Base-by-base conservation (phyloP, 176 grass and related monocot species). In the Phoenix roebelenii region DNA sequence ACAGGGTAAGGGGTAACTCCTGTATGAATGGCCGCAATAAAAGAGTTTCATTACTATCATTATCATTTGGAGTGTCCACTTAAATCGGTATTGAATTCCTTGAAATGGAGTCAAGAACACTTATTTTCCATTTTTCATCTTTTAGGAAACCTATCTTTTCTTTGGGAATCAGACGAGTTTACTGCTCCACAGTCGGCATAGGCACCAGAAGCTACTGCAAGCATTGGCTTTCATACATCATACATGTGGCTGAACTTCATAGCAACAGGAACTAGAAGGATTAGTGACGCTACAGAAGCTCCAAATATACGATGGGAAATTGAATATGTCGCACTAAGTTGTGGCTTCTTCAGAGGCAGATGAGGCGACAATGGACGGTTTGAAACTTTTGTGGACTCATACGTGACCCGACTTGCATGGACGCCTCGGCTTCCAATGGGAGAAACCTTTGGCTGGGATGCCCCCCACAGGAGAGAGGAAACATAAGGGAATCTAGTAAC, bases 261-360 rank as follows among this genome's bases (percentile, higher is more conserved):
- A n/a, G 59, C 59, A 16, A 73, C 20, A 12, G 70, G 70, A 55
- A 52, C 55, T 51, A 63, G 23, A 59, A 73, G 19, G n/a, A 73
- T 73, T 63, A 51, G 26, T 39, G 70, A 73, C 15, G 25, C 51
- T 29, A 73, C 16, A 0, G 51, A 17, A 44, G 20, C 50, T 49
- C 70, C 70, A 55, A 63, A 73, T 63, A 73, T 73, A 19, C 70
- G 25, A 49, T 73, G 70, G 15, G 70, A 63, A 5, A 73, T 73
- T 44, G 70, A 73, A 18, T 54, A 63, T 10, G 58, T 63, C 5
- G 70, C 70, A 3, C 59, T 55, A 17, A 73, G 25, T 12, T 73
- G 70, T 24, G 59, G 70, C 18, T 73, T 72, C 59, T 72, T 63
- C 4, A 72, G 20, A 23, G 70, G 59, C 15, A 72, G 58, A 72